These are phyloP conservation scores for Chrysoporthe puriensis DNA, from an alignment of 2,329 filamentous ascomycete species.

Conservation along the genomic window DNA sequence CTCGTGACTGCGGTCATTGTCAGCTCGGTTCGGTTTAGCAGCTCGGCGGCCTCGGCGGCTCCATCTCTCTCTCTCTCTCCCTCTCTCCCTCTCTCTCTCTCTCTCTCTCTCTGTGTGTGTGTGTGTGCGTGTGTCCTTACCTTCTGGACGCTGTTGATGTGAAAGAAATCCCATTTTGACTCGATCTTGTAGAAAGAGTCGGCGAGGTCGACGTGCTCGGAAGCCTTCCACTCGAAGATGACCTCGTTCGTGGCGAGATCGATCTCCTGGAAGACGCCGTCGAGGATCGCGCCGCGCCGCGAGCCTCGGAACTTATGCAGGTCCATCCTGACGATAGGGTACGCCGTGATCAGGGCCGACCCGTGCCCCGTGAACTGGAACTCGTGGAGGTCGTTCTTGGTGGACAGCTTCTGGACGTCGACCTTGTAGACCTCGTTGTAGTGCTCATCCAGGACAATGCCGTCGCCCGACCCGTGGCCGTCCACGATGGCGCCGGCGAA, in stretches of 20 bases:
- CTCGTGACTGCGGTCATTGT: conserved; percentile 19
- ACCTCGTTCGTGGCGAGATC: conserved; percentile 52
- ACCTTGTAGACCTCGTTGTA: conserved; percentile 26
- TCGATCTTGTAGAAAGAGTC: conserved; percentile 26
- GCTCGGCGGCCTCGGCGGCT: not conserved
- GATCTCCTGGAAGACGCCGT: conserved; percentile 47
- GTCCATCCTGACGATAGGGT: conserved; percentile 34
- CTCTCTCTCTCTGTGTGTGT: no score
- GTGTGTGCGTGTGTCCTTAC: not conserved
- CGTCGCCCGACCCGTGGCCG: conserved; percentile 25
- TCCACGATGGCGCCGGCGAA: conserved; percentile 30
- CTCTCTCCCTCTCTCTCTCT: not conserved
- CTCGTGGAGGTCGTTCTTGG: conserved; percentile 38
- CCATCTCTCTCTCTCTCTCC: not conserved
- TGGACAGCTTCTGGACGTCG: conserved; percentile 8
- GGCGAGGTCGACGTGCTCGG: conserved; percentile 36
- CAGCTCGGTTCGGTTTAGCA: not conserved
- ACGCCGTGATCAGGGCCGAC: conserved; percentile 45
- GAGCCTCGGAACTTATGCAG: conserved; percentile 31
- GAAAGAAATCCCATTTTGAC: conserved; percentile 45
- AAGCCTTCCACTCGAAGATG: conserved; percentile 52
- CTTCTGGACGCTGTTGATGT: conserved; percentile 54
- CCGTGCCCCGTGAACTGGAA: conserved; percentile 44
- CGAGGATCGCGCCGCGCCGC: conserved; percentile 36
- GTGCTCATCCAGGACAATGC: conserved; percentile 14